Conservation (phyloP, 768 basidiomycete species). For the Trametes meyenii region DNA sequence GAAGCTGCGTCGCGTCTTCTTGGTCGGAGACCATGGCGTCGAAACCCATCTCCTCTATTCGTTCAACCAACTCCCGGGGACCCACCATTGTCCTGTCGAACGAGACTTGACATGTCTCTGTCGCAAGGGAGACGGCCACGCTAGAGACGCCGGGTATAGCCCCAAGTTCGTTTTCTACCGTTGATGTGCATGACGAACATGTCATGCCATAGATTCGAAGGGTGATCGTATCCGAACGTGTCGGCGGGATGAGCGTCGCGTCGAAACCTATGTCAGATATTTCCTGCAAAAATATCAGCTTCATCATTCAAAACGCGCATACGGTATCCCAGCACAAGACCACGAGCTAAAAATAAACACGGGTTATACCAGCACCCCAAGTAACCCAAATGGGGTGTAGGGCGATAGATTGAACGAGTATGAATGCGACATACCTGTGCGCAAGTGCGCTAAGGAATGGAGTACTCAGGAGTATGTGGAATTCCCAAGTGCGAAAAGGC, state of each 20-base stretch:
- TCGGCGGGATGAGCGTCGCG: conserved; percentile 71
- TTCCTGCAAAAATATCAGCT: conserved; percentile 53
- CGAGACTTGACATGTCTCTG: conserved; percentile 72
- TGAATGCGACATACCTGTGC: no score
- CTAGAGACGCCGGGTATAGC: conserved; percentile 72
- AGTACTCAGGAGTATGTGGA: no score
- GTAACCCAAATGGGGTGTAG: no score
- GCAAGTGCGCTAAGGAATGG: no score
- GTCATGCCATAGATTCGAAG: conserved; percentile 93
- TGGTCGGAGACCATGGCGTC: conserved; percentile 85
- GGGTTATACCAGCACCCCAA: no score
- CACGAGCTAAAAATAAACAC: no score
- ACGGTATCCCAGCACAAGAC: not conserved
- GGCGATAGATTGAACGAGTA: no score
- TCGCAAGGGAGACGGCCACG: conserved; percentile 74
- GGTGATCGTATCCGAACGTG: conserved; percentile 66
- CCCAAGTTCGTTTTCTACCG: conserved; percentile 71
- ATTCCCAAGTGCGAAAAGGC: no score
- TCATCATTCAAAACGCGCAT: not conserved
- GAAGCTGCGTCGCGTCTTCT: conserved; percentile 80
- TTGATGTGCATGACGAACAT: conserved; percentile 77
- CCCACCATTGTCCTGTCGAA: conserved; percentile 76
- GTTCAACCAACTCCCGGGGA: conserved; percentile 86
- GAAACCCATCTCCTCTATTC: conserved; percentile 87
- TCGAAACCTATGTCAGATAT: conserved; percentile 94